phyloP scores from a whole-genome alignment of 2,329 filamentous ascomycete genomes.

The Didymella segeticola region DNA sequence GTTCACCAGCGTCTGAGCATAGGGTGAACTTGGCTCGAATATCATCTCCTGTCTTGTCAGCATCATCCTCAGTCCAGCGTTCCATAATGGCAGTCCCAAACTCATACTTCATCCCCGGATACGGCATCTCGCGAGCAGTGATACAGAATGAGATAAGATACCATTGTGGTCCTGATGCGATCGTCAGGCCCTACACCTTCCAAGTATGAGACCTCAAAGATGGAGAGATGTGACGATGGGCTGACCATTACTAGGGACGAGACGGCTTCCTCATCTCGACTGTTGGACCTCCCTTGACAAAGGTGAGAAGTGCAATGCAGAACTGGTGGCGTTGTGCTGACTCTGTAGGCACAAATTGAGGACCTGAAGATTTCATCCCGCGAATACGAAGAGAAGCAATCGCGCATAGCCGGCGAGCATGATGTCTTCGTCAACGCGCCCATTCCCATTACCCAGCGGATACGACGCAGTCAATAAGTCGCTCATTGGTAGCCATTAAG shows the following conservation, averaged over 20 bases:
- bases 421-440: slow-evolving; percentile 50
- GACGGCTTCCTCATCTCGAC: slow-evolving; percentile 53
- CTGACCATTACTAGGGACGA: slow-evolving; percentile 44
- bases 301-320: slow-evolving; percentile 33
- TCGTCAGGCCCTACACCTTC: slow-evolving; percentile 52
- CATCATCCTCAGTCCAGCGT: neutral
- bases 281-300: slow-evolving; percentile 49
- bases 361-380: slow-evolving; percentile 50
- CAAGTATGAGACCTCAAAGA: slow-evolving; percentile 35
- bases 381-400: slow-evolving; percentile 52
- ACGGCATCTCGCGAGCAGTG: slow-evolving; percentile 52
- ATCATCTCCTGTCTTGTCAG: slow-evolving; percentile 10
- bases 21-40: slow-evolving; percentile 19
- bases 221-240: neutral
- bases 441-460: slow-evolving; percentile 44
- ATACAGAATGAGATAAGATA: slow-evolving; percentile 54
- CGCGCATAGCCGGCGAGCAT: slow-evolving; percentile 44
- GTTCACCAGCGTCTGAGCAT: slow-evolving; percentile 17
- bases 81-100: slow-evolving; percentile 40
- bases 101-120: slow-evolving; percentile 53
- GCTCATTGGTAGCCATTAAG: neutral
- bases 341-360: slow-evolving; percentile 50
- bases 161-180: slow-evolving; percentile 52
- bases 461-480: slow-evolving; percentile 37
- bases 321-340: slow-evolving; percentile 18